Conservation (phyloP, 805 yeast genomes). For the Ogataea pilisensis region DNA sequence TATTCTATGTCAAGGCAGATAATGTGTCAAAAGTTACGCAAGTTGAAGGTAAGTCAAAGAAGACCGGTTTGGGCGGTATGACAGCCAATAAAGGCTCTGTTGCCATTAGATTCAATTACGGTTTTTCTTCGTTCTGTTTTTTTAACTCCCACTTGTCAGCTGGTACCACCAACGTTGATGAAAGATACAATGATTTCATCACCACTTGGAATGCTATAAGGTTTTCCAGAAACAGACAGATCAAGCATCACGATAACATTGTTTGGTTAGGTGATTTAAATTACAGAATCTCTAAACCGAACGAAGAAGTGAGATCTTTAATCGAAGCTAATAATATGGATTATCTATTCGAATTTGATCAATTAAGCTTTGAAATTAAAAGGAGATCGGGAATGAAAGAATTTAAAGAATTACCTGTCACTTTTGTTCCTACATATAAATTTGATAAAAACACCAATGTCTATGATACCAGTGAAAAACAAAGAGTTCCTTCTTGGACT, state of each 20-base stretch:
- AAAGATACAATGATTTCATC: conserved; percentile 80
- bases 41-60: conserved; percentile 92
- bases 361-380: conserved; percentile 69
- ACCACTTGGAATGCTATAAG: conserved; percentile 71
- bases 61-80: conserved; percentile 95
- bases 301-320: conserved; percentile 66
- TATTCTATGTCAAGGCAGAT: conserved; percentile 56
- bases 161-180: conserved; percentile 75
- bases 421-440: conserved; percentile 87
- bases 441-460: conserved; percentile 77
- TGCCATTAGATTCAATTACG: conserved; percentile 82
- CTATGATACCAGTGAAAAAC: conserved; percentile 90
- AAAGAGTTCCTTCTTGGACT: conserved; percentile 94
- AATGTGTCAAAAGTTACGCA: conserved; percentile 54
- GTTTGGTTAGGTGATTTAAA: conserved; percentile 96
- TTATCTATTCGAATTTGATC: conserved; percentile 67
- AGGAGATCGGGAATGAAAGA: conserved; percentile 68
- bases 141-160: conserved; percentile 94
- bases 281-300: conserved; percentile 67
- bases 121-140: conserved; percentile 75
- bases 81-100: conserved; percentile 97
- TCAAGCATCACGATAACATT: conserved; percentile 79
- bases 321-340: conserved; percentile 43
- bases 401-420: conserved; percentile 71
- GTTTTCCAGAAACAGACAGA: conserved; percentile 71